Percentiles rank a stretch among this genome's conserved stretches.
These are phyloP conservation scores for Diatrype stigma DNA, from an alignment of 2,329 filamentous ascomycete genomes.

Conservation along the genomic window DNA sequence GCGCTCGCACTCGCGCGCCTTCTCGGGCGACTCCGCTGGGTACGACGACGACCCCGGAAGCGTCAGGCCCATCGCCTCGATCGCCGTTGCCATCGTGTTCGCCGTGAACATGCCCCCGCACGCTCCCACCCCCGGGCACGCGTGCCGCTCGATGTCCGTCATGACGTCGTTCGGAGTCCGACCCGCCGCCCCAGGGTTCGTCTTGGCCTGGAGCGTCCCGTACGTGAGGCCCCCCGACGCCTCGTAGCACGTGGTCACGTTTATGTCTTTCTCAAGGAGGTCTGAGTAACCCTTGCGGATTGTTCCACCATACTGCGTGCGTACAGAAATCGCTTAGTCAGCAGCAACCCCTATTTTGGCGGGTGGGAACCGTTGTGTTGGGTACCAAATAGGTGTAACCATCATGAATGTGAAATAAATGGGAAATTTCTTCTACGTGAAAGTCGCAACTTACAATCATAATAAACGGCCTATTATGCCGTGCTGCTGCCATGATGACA, in stretches of 20 bases:
- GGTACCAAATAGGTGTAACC: too few species aligned
- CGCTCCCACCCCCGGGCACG: constrained; percentile 71
- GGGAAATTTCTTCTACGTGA: too few species aligned
- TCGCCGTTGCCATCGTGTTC: constrained; percentile 88
- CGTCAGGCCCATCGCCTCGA: constrained; percentile 82
- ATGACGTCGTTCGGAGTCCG: constrained; percentile 74
- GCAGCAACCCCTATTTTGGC: too few species aligned
- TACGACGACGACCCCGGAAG: constrained; percentile 81
- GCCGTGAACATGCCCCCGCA: constrained; percentile 87
- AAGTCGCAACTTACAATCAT: constrained; percentile 58
- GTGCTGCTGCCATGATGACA: constrained; percentile 81
- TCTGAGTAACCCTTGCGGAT: constrained; percentile 83
- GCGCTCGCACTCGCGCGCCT: constrained; percentile 81
- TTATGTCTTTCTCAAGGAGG: constrained; percentile 73
- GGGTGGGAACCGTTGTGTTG: too few species aligned
- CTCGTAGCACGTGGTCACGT: constrained; percentile 86
- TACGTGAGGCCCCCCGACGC: constrained; percentile 80
- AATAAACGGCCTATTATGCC: constrained; percentile 86
- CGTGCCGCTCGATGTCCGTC: constrained; percentile 74
- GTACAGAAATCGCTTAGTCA: too few species aligned
- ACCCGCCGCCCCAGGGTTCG: constrained; percentile 54
- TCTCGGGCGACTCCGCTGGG: constrained; percentile 75
- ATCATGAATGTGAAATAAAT: too few species aligned
- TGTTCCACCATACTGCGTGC: constrained; percentile 86
- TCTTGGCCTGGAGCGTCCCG: constrained; percentile 68